Evolutionary conservation across 1,284 basidiomycete species (phyloP).

Genomic region (Ganoderma leucocontextum): DNA sequence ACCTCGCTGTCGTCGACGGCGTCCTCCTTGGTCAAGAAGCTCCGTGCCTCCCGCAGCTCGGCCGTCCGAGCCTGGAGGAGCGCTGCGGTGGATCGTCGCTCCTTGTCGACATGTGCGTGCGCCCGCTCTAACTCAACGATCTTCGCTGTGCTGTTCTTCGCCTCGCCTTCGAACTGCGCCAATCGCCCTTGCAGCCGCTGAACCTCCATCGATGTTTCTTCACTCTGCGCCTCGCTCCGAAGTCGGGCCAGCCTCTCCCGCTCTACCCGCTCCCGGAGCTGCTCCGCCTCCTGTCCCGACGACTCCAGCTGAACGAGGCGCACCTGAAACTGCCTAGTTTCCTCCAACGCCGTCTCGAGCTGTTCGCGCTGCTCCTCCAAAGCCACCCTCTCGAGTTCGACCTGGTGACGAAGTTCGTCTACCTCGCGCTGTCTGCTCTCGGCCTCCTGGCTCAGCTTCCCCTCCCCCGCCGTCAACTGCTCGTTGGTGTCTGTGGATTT

Average conservation of each 20-base stretch:
- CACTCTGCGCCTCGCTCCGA: not conserved
- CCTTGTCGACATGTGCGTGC: slow-evolving; percentile 18
- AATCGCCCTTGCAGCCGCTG: slow-evolving; percentile 8
- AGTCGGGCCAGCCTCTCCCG: not conserved
- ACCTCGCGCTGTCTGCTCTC: not conserved
- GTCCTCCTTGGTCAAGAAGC: slow-evolving; percentile 56
- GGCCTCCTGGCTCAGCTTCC: not conserved
- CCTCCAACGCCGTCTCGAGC: not conserved
- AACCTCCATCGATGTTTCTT: not conserved
- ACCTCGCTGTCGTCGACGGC: slow-evolving; percentile 56
- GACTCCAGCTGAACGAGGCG: slow-evolving; percentile 6
- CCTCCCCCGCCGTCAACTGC: not conserved
- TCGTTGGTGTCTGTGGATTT: not conserved
- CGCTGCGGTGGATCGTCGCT: slow-evolving; percentile 17
- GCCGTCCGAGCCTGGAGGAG: slow-evolving; percentile 51
- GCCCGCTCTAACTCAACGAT: slow-evolving; percentile 21
- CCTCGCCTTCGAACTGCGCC: slow-evolving; percentile 14
- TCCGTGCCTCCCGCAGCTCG: slow-evolving; percentile 55
- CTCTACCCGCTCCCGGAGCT: slow-evolving; percentile 1
- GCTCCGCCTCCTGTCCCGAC: not conserved
- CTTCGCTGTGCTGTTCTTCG: not conserved
- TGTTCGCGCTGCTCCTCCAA: not conserved
- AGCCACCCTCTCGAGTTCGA: not conserved
- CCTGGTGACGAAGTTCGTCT: not conserved
- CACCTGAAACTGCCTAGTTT: not conserved